Base-by-base conservation (phyloP, 768 basidiomycete genomes). In the Pisolithus sp. region DNA sequence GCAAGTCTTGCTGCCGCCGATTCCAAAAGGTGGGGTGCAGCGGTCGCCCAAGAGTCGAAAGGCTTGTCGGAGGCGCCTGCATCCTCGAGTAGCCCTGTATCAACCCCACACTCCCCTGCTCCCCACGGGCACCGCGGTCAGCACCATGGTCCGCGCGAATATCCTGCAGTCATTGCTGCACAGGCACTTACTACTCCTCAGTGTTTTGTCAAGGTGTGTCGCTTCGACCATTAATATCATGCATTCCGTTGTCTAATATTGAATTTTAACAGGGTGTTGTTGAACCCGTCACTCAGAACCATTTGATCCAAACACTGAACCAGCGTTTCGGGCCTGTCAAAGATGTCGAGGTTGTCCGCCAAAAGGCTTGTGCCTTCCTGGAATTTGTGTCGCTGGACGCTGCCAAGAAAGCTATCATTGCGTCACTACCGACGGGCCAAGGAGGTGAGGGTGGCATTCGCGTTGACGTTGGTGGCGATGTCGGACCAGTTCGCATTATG, bases 391-490 rank as follows among this genome's bases (percentile, higher is more conserved):
- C 72, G 1, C 67, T 94, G 52, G 93, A 94, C 2, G 71, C 81
- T 36, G 95, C 95, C n/a, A 78, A 82, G 60, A 80, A 83, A 41
- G 95, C 95, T 2, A 95, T 99, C 63, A 71, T 79, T 24, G 77
- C 86, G 3, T 86, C 82, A 34, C 67, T 96, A 46, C 78, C 83
- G 2, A 65, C 71, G 28, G 53, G 62, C 38, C 82, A 84, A 57
- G 93, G 93, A 53, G 94, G 93, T 36, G 91, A 94, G 56, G 93
- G 93, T 50, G 94, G 93, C 13, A 77, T 98, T 55, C 83, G 80
- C 64, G 68, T 95, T 48, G 86, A 88, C 45, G 75, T 77, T 8
- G 84, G 80, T 1, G 79, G 78, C 4, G 82, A 80, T 7, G 68
- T 56, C 20, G 72, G 73, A 2, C 71, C 69, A 52, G 67, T 78